A percentile compares a stretch with the other conserved stretches of the same genome.
phyloP scores from a whole-genome alignment of 1,139 yeast species.

The Lodderomyces theae region DNA sequence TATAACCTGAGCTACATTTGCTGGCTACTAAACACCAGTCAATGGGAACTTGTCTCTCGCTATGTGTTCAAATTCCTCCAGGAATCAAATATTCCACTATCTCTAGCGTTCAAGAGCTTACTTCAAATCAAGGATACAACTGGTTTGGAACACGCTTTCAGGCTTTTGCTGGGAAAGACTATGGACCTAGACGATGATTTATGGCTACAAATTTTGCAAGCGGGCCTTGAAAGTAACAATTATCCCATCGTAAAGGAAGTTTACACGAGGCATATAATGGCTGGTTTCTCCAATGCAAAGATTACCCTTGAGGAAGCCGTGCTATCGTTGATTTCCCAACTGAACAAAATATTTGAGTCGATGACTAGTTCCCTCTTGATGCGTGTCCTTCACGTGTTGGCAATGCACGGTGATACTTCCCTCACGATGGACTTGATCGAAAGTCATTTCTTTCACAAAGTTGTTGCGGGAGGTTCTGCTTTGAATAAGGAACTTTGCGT shows the following conservation, averaged over 20 bases:
- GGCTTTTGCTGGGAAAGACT: constrained; percentile 3
- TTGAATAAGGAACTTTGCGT: constrained; percentile 34
- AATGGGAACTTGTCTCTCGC: not conserved
- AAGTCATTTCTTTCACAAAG: constrained; percentile 34
- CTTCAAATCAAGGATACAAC: not conserved
- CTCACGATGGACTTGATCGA: constrained; percentile 37
- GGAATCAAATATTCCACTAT: not conserved
- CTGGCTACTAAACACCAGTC: constrained; percentile 3
- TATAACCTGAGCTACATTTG: constrained; percentile 7
- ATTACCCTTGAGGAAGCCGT: constrained; percentile 26
- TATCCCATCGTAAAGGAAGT: constrained; percentile 28
- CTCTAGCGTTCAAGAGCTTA: not conserved
- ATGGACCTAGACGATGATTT: constrained; percentile 15
- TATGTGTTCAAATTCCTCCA: not conserved
- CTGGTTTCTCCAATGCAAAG: constrained; percentile 21
- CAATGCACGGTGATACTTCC: constrained; percentile 38
- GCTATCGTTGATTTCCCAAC: constrained; percentile 13
- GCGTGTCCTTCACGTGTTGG: constrained; percentile 31
- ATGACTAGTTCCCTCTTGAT: constrained; percentile 18
- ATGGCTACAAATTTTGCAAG: constrained; percentile 25
- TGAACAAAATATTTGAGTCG: constrained; percentile 12
- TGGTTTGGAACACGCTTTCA: not conserved
- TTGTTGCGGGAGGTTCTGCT: constrained; percentile 31
- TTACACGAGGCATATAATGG: constrained; percentile 32
- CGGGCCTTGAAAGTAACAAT: constrained; percentile 24